Base-by-base conservation (phyloP, 1,284 basidiomycete species). In the Grifola frondosa region DNA sequence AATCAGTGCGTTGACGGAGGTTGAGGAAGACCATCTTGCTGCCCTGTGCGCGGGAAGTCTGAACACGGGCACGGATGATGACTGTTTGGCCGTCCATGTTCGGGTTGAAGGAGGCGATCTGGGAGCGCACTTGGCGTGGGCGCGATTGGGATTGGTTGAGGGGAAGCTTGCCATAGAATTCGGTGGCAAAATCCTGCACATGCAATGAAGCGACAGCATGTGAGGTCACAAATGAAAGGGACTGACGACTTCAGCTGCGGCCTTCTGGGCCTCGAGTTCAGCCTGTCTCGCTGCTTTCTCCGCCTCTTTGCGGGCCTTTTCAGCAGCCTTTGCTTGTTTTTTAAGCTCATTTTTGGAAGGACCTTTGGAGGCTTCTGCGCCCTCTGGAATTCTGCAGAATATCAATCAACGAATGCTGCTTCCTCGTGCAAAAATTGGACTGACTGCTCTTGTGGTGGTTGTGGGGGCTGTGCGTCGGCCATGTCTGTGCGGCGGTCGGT, bases 1-100 rank as follows among this genome's bases (percentile, higher is more conserved):
- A 91, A 62, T 91, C 79, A 28, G 80, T 85, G 56, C 91, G 82
- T 66, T 99, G 94, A 45, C 97, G 88, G 49, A 99, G 77, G 59
- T 85, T 86, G 46, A 99, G 71, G 70, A 99, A 99, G 40, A 91
- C 90, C 80, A 98, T 93, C 73, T 96, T 99, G 70, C 74, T 81
- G 65, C 90, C 90, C 65, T 95, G 91, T 2, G 91, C 88, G 54
- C 97, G 85, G 32, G 88, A 88, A 25, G 90, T 96, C 65, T 97
- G 93, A 30, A 99, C 78, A 50, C 96, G 84, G 15, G 94, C 94
- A 56, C 95, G 87, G 54, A 99, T 73, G 46, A 91, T 68, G 46
- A 98, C 88, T 12, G 74, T 77, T 64, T 96, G 74, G n/a, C 88
- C 91, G 57, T 89, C 77, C 48, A 75, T 74, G 43, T 80, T 77